These are phyloP conservation scores for Monosporascus cannonballus DNA, from an alignment of 2,329 filamentous ascomycete genomes.

Conservation along the genomic window DNA sequence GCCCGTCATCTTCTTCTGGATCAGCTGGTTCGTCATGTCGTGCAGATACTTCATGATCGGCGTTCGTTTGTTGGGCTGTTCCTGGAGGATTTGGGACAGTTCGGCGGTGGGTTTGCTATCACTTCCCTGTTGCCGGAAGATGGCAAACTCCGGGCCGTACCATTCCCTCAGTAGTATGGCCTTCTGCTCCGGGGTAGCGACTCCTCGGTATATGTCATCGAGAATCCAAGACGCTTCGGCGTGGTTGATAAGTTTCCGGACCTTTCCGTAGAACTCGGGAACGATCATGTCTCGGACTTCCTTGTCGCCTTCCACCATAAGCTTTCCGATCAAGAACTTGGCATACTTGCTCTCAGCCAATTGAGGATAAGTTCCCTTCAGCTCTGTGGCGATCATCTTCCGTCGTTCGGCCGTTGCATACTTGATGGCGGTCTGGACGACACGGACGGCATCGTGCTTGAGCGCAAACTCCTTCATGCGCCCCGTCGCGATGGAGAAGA, in stretches of 20 bases:
- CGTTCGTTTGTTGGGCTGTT: constrained; percentile 76
- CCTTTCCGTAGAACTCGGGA: constrained; percentile 89
- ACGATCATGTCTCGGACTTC: constrained; percentile 86
- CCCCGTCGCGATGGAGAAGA: constrained; percentile 87
- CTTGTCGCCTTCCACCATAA: constrained; percentile 84
- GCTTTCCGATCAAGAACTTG: constrained; percentile 94
- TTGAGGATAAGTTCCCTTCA: constrained; percentile 76
- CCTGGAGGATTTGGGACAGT: constrained; percentile 66
- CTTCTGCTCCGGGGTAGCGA: constrained; percentile 82
- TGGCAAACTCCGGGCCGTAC: constrained; percentile 90
- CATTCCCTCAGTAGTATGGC: constrained; percentile 82
- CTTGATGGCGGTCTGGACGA: constrained; percentile 94
- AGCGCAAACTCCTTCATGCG: constrained; percentile 93
- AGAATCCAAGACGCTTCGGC: constrained; percentile 96
- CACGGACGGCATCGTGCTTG: constrained; percentile 96
- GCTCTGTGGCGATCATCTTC: constrained; percentile 78
- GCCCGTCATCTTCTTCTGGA: constrained; percentile 94
- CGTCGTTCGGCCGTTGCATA: constrained; percentile 83
- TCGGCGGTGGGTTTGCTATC: constrained; percentile 54
- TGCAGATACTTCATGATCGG: constrained; percentile 81
- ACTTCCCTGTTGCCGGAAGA: constrained; percentile 59
- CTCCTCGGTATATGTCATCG: constrained; percentile 89
- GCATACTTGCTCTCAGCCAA: constrained; percentile 94
- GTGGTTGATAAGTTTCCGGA: constrained; percentile 91
- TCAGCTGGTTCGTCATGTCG: constrained; percentile 82